Base-by-base conservation (phyloP, 441 rosid genomes). In the Gossypium gossypioides region DNA sequence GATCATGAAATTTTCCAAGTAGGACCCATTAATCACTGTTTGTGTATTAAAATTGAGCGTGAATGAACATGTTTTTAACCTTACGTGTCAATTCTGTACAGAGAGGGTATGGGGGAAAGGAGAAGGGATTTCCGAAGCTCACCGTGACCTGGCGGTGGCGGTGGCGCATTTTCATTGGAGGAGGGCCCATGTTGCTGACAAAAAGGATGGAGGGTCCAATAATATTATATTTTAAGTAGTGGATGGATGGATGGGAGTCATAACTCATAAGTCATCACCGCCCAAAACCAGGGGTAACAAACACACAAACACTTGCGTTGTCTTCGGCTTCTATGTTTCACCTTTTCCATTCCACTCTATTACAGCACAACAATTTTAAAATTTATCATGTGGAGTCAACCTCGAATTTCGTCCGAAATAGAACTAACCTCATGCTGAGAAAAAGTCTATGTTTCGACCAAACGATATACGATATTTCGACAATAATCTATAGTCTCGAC, bases 401-500 rank as follows among this genome's bases (percentile, higher is more conserved):
- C 37, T 32, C 37, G 7, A 32, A 32, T 32, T 32, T 32, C 7
- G 7, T 32, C 37, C 37, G 0, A 32, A 32, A 1, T 32, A 5
- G 7, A 32, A 32, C 37, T 32, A 5, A 32, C 37, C 0, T 32
- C 37, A 6, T 5, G 7, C 1, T 32, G 7, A 32, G 37, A 32
- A 27, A 27, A 27, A 27, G 6, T 27, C 1, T 4, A 27, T 0
- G 32, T 0, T 3, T 27, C 4, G 32, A 27, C 32, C 1, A 27
- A 5, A 32, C 0, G 1, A 4, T 5, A 32, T 5, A 5, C 7
- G 0, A 32, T 32, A 0, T 5, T 32, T 32, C 1, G 6, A 32
- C 0, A 32, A 32, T 0, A 32, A 32, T 0, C 0, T 3, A 0
- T 29, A 0, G 34, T 29, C 34, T 4, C 0, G 0, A 29, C 1